These are phyloP conservation scores for Elongisporangium anandrum DNA, from an alignment of 352 stramenopile species.

Conservation along the genomic window DNA sequence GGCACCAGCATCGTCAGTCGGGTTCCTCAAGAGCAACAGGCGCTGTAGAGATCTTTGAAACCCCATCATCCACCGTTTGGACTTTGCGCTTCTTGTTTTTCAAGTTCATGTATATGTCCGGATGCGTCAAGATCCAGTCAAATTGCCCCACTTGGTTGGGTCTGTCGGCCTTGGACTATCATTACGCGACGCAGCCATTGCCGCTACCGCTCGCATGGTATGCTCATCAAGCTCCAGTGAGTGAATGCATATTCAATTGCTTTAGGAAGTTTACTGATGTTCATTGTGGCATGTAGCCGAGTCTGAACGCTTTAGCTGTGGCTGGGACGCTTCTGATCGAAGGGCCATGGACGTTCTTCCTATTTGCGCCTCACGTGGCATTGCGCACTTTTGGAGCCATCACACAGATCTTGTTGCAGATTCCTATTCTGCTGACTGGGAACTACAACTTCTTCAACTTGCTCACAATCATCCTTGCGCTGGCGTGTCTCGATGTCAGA, in stretches of 20 bases:
- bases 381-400: slow-evolving; percentile 51
- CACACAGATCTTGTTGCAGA: slow-evolving; percentile 78
- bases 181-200: slow-evolving; percentile 87
- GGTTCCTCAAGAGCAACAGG: neutral
- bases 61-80: slow-evolving; percentile 33
- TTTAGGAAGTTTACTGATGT: slow-evolving; percentile 1
- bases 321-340: slow-evolving; percentile 87
- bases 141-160: slow-evolving; percentile 87
- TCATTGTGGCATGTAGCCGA: slow-evolving; percentile 28
- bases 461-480: slow-evolving; percentile 60
- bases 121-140: slow-evolving; percentile 89
- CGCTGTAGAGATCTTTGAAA: slow-evolving; percentile 21
- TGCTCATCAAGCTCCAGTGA: slow-evolving; percentile 71
- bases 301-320: slow-evolving; percentile 72
- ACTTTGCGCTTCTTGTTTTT: slow-evolving; percentile 87
- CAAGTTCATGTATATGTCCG: slow-evolving; percentile 94
- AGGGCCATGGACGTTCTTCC: slow-evolving; percentile 80
- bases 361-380: slow-evolving; percentile 60
- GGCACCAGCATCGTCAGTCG: slow-evolving; percentile 1
- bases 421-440: slow-evolving; percentile 83
- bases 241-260: slow-evolving; percentile 1
- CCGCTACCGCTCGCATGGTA: slow-evolving; percentile 84
- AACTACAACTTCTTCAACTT: slow-evolving; percentile 96
- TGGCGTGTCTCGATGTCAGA: slow-evolving; percentile 24
- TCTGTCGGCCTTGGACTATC: slow-evolving; percentile 89